phyloP scores from a whole-genome alignment of 2,329 filamentous ascomycete genomes.

The Talaromyces marneffei region DNA sequence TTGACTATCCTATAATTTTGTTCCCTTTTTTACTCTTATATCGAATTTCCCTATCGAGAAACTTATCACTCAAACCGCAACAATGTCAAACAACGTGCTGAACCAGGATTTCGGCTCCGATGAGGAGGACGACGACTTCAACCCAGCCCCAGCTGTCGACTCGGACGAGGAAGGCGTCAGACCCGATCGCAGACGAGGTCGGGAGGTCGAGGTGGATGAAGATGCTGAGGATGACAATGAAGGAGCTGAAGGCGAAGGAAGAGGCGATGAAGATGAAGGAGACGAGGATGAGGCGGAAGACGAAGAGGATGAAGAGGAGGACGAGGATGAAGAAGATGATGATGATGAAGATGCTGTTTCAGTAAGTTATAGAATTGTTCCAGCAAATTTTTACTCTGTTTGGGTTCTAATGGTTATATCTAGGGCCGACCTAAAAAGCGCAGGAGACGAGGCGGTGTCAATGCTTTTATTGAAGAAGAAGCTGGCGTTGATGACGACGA shows the following conservation, averaged over 20 bases:
- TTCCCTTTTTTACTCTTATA: background rate
- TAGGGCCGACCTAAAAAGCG: conserved; percentile 74
- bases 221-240: conserved; percentile 30
- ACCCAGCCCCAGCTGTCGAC: conserved; percentile 66
- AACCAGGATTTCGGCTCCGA: conserved; percentile 51
- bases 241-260: conserved; percentile 28
- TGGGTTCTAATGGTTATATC: conserved; percentile 8
- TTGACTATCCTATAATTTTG: background rate
- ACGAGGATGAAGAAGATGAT: conserved; percentile 42
- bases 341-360: conserved; percentile 59
- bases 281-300: conserved; percentile 47
- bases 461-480: conserved; percentile 91
- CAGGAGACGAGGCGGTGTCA: conserved; percentile 58
- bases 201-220: conserved; percentile 44
- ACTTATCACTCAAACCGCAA: background rate
- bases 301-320: conserved; percentile 57
- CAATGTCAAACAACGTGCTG: conserved; percentile 40
- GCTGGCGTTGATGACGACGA: conserved; percentile 95
- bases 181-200: conserved; percentile 30
- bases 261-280: conserved; percentile 35
- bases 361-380: conserved; percentile 27
- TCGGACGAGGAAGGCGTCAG: conserved; percentile 55
- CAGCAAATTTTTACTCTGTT: background rate
- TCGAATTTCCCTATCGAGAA: background rate
- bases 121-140: conserved; percentile 83